Conservation (phyloP, 108 stramenopile species). For the Chaetoceros tenuissimus region DNA sequence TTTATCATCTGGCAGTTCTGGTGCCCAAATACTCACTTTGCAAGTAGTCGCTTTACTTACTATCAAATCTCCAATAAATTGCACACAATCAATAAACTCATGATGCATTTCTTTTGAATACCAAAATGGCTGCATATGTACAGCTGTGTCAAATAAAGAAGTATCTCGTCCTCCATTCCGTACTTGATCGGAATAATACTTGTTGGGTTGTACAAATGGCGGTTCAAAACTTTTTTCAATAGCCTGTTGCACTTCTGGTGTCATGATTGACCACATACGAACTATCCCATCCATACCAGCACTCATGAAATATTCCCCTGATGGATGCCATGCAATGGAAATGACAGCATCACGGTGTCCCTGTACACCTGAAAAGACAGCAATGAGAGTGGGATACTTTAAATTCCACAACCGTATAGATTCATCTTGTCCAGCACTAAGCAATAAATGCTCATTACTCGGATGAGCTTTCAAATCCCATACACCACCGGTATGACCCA, state of each 20-base stretch:
- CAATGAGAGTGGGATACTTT: constrained; percentile 38
- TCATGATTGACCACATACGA: constrained; percentile 57
- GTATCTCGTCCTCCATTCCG: not conserved
- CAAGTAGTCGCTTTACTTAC: constrained; percentile 64
- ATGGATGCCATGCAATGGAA: constrained; percentile 60
- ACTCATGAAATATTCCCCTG: constrained; percentile 55
- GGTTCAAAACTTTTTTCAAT: not conserved
- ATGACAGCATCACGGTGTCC: constrained; percentile 71
- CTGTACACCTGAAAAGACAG: constrained; percentile 72
- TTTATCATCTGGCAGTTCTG: constrained; percentile 22
- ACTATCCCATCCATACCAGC: constrained; percentile 69
- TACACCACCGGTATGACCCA: constrained; percentile 61
- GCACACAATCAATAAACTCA: constrained; percentile 76
- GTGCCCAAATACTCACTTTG: constrained; percentile 71
- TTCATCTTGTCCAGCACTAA: constrained; percentile 76
- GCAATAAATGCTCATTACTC: constrained; percentile 42
- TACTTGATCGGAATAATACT: constrained; percentile 6
- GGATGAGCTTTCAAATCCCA: constrained; percentile 58
- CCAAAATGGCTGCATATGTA: constrained; percentile 58
- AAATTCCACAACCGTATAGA: constrained; percentile 82
- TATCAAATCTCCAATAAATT: constrained; percentile 68
- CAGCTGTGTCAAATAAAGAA: constrained; percentile 11
- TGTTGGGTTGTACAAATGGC: not conserved
- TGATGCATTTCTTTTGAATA: constrained; percentile 59
- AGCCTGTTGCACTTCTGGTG: constrained; percentile 3